Evolutionary conservation across 2,329 filamentous ascomycete genomes (phyloP).

Genomic region (Nothophaeocryptopus gaeumannii): DNA sequence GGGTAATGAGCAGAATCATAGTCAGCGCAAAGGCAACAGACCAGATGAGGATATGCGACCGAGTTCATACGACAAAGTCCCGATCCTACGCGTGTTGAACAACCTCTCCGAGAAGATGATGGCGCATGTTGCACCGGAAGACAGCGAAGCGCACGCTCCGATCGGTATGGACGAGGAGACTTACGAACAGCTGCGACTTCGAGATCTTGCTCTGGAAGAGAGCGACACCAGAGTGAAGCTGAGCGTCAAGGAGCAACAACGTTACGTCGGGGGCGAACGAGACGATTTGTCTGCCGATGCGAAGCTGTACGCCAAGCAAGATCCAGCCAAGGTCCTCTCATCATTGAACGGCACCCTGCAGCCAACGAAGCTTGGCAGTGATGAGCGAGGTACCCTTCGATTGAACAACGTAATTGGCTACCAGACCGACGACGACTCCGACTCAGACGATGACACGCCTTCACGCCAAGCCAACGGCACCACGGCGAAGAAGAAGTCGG

Average conservation of each 20-base stretch:
- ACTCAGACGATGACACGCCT: slow-evolving; percentile 53
- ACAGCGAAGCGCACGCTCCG: slow-evolving; percentile 64
- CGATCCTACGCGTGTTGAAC: slow-evolving; percentile 86
- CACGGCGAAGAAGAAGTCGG: slow-evolving; percentile 38
- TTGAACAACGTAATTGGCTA: slow-evolving; percentile 66
- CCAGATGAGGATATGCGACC: slow-evolving; percentile 90
- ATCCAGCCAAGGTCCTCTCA: slow-evolving; percentile 65
- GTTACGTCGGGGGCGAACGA: slow-evolving; percentile 65
- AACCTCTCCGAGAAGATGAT: slow-evolving; percentile 90
- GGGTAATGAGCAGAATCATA: slow-evolving; percentile 93
- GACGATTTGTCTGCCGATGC: slow-evolving; percentile 48
- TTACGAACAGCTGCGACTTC: slow-evolving; percentile 71
- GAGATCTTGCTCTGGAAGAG: slow-evolving; percentile 72
- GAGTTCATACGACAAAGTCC: slow-evolving; percentile 68
- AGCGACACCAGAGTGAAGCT: slow-evolving; percentile 77
- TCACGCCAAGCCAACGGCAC: slow-evolving; percentile 24
- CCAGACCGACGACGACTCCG: slow-evolving; percentile 61
- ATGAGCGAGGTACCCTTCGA: slow-evolving; percentile 34
- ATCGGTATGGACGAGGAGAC: slow-evolving; percentile 69
- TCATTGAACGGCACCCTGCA: slow-evolving; percentile 63
- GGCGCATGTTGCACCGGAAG: slow-evolving; percentile 76
- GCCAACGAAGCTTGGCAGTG: slow-evolving; percentile 38
- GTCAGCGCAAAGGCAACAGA: slow-evolving; percentile 78
- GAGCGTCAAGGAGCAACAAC: slow-evolving; percentile 82
- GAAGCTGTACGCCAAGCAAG: slow-evolving; percentile 64